Conservation (phyloP, 169 alveolate genomes). For the Cryptosporidium sp. region DNA sequence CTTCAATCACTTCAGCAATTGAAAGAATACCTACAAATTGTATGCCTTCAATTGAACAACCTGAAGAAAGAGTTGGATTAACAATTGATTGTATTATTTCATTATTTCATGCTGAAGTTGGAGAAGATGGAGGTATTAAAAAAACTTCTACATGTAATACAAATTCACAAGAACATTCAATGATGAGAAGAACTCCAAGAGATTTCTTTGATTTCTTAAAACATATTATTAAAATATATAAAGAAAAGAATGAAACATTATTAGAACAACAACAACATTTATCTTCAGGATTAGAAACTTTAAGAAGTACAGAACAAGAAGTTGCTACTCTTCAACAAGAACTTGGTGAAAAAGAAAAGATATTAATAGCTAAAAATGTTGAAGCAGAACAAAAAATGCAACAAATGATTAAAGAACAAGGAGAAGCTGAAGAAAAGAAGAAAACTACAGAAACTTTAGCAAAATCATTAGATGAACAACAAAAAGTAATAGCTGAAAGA, state of each 20-base stretch:
- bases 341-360: constrained; percentile 90
- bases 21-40: constrained; percentile 67
- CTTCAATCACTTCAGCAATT: constrained; percentile 8
- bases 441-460: constrained; percentile 90
- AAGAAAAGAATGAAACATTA: constrained; percentile 91
- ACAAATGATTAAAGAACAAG: constrained; percentile 93
- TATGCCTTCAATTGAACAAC: constrained; percentile 43
- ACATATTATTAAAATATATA: constrained; percentile 91
- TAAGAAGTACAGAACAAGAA: constrained; percentile 92
- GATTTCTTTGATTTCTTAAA: constrained; percentile 96
- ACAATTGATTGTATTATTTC: constrained; percentile 27
- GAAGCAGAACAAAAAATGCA: constrained; percentile 95
- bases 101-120: constrained; percentile 20
- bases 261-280: constrained; percentile 93
- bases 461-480: constrained; percentile 90
- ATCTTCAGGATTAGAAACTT: constrained; percentile 94
- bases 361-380: constrained; percentile 92
- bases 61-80: constrained; percentile 23
- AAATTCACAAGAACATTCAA: not conserved
- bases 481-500: constrained; percentile 88
- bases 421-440: constrained; percentile 94
- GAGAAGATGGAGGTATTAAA: not conserved
- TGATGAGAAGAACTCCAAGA: constrained; percentile 92
- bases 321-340: constrained; percentile 91
- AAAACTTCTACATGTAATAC: not conserved